A percentile compares a stretch with the other conserved stretches of the same genome.
Conservation (phyloP, 768 basidiomycete genomes). For the Hygrophoropsis aurantiaca region DNA sequence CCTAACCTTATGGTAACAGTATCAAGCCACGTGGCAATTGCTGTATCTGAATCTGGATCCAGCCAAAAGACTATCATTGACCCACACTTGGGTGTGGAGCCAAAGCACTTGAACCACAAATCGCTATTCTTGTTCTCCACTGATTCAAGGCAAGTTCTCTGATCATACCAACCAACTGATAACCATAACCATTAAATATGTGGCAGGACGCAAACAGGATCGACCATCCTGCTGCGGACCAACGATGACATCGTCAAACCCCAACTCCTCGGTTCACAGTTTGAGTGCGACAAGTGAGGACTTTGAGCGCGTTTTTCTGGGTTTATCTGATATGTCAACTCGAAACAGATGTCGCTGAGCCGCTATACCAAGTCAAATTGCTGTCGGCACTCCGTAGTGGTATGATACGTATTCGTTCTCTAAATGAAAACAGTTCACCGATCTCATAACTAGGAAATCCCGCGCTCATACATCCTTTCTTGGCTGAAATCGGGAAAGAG, state of each 20-base stretch:
- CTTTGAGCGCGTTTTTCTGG: background rate
- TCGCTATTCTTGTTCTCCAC: too few relatives aligned
- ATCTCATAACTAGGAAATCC: conserved; percentile 57
- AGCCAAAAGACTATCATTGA: too few relatives aligned
- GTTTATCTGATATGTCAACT: background rate
- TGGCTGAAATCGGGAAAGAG: conserved; percentile 73
- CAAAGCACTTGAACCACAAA: too few relatives aligned
- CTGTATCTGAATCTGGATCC: too few relatives aligned
- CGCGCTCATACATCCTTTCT: conserved; percentile 75
- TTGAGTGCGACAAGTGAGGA: conserved; percentile 15
- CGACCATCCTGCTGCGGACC: too few relatives aligned
- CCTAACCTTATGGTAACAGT: too few relatives aligned
- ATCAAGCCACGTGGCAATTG: too few relatives aligned
- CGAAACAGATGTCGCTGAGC: conserved; percentile 29
- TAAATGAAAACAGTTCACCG: background rate
- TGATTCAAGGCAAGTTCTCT: too few relatives aligned
- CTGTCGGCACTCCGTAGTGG: conserved; percentile 63
- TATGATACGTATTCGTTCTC: conserved; percentile 27
- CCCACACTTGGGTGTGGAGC: too few relatives aligned
- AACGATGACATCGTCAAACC: conserved; percentile 18
- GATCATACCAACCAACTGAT: too few relatives aligned
- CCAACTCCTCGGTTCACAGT: conserved; percentile 16
- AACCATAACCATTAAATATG: too few relatives aligned
- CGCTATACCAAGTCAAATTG: conserved; percentile 65
- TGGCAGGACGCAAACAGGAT: too few relatives aligned